These are phyloP conservation scores for Aspergillus fijiensis DNA, from an alignment of 2,329 filamentous ascomycete species.

Conservation along the genomic window DNA sequence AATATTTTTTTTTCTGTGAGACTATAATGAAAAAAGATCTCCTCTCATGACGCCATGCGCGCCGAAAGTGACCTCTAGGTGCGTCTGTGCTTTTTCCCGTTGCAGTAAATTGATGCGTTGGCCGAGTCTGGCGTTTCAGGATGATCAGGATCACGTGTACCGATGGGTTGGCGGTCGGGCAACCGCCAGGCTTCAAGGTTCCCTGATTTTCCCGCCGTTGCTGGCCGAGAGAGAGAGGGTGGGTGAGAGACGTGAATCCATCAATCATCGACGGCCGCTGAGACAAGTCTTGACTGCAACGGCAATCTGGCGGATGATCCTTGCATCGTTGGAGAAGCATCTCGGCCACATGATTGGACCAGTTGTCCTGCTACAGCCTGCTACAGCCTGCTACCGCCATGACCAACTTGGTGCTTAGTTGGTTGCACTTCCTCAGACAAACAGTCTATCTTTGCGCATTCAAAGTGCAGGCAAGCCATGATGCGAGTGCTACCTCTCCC, in stretches of 20 bases:
- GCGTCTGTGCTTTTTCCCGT: background rate
- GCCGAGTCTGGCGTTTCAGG: conserved; percentile 4
- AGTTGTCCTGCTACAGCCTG: background rate
- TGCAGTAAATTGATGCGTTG: background rate
- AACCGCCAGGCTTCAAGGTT: background rate
- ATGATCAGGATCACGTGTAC: background rate
- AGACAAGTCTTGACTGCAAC: conserved; percentile 9
- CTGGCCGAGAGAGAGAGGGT: background rate
- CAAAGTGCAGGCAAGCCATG: background rate
- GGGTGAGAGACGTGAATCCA: background rate
- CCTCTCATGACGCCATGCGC: conserved; percentile 23
- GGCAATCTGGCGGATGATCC: conserved; percentile 17
- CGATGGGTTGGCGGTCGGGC: background rate
- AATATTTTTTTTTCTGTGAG: conserved; percentile 22
- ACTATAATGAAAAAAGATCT: conserved; percentile 29
- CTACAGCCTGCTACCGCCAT: background rate
- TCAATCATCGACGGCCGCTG: background rate
- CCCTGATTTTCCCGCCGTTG: background rate
- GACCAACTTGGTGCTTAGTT: background rate
- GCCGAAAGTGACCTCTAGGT: background rate
- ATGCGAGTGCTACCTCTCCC: background rate
- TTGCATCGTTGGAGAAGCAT: conserved; percentile 11
- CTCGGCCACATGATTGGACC: conserved; percentile 5
- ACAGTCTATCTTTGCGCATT: background rate
- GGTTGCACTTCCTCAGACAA: background rate